Percentiles rank a stretch among this genome's conserved stretches.
Conservation (phyloP, 192 early-diverging fungal genomes). For the Chytriomyces sp. region DNA sequence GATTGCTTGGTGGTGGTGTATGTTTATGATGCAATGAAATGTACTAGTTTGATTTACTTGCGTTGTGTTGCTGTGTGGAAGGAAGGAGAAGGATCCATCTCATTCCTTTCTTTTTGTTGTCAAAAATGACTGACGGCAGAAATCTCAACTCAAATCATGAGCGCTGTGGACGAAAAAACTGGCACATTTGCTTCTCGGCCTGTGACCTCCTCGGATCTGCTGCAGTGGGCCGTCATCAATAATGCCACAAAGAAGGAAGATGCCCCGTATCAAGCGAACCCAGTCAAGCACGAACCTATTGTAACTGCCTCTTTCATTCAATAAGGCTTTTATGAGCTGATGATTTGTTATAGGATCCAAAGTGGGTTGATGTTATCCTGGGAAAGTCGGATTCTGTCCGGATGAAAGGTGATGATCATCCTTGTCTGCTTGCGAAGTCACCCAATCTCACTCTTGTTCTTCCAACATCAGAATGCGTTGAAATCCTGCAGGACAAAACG, state of each 20-base stretch:
- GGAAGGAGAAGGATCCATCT: background rate
- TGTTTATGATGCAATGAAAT: background rate
- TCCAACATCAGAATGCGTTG: conserved; percentile 69
- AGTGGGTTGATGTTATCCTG: conserved; percentile 88
- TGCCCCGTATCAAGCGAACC: conserved; percentile 46
- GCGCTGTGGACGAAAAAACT: conserved; percentile 25
- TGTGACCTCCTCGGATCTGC: conserved; percentile 59
- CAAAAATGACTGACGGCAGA: too few species aligned
- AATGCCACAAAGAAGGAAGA: conserved; percentile 75
- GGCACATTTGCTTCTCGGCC: conserved; percentile 23
- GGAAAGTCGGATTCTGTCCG: conserved; percentile 86
- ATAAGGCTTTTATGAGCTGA: background rate
- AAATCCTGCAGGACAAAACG: conserved; percentile 63
- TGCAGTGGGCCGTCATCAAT: conserved; percentile 85
- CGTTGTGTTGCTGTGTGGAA: background rate
- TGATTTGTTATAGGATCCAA: conserved; percentile 68
- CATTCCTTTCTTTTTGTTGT: too few species aligned
- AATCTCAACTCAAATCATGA: conserved; percentile 5
- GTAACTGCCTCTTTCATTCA: conserved; percentile 12
- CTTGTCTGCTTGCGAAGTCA: background rate
- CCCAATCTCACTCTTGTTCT: conserved; percentile 1
- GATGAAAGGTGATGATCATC: conserved; percentile 67
- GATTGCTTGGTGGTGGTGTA: background rate
- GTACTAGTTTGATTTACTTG: too few species aligned
- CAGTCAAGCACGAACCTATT: conserved; percentile 30